A percentile compares a stretch with the other conserved stretches of the same genome.
Conservation (phyloP, 2,329 filamentous ascomycete genomes). For the Dothidotthia symphoricarpi region DNA sequence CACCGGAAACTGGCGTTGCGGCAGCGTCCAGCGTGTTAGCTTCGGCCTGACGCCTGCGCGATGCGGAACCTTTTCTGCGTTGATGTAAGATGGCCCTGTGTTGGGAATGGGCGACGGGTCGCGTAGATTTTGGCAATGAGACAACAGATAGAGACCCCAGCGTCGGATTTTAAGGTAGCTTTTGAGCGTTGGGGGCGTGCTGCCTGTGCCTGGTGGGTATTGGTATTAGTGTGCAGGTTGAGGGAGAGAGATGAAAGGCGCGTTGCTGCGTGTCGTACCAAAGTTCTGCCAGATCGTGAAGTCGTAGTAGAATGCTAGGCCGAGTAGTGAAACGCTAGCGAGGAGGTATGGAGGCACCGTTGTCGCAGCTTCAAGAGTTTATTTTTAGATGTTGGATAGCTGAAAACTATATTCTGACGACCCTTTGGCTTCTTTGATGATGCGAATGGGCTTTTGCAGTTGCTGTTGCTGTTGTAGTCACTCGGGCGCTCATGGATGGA, state of each 20-base stretch:
- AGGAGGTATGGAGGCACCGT: conserved; percentile 12
- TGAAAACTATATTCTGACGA: too few relatives aligned
- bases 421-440: too few relatives aligned
- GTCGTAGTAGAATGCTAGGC: conserved; percentile 20
- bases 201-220: conserved; percentile 27
- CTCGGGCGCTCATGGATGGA: too few relatives aligned
- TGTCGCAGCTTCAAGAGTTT: too few relatives aligned
- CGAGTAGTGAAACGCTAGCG: conserved; percentile 11
- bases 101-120: conserved; percentile 25
- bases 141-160: conserved; percentile 32
- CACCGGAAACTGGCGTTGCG: conserved; percentile 27
- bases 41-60: conserved; percentile 19
- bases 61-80: conserved; percentile 18
- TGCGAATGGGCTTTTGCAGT: too few relatives aligned
- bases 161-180: conserved; percentile 31
- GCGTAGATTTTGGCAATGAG: conserved; percentile 24
- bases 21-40: conserved; percentile 31
- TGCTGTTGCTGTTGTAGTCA: too few relatives aligned
- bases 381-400: too few relatives aligned
- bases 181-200: conserved; percentile 31
- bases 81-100: conserved; percentile 26
- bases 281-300: conserved; percentile 26
- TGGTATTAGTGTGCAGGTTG: conserved; percentile 2
- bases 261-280: too few relatives aligned
- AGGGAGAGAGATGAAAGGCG: too few relatives aligned